These are phyloP conservation scores for Ascochyta pisi DNA, from an alignment of 2,329 filamentous ascomycete genomes.

Conservation along the genomic window DNA sequence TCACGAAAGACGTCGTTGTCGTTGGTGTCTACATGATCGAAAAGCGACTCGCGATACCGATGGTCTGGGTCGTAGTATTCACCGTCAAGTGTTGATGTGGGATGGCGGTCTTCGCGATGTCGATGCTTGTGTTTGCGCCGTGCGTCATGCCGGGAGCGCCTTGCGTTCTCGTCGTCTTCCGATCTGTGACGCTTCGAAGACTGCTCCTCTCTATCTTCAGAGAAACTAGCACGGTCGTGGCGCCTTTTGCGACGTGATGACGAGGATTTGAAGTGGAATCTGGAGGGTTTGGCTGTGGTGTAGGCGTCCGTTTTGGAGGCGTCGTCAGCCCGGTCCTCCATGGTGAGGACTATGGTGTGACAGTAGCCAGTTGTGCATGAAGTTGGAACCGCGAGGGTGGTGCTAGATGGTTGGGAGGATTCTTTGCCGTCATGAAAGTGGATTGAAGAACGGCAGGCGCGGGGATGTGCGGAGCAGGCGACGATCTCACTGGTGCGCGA, in stretches of 20 bases:
- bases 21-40: constrained; percentile 34
- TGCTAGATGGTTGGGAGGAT: neutral
- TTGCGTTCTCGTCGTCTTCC: constrained; percentile 15
- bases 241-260: constrained; percentile 30
- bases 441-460: constrained; percentile 7
- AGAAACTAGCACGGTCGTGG: constrained; percentile 20
- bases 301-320: constrained; percentile 30
- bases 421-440: neutral
- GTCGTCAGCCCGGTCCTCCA: constrained; percentile 40
- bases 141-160: constrained; percentile 18
- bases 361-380: constrained; percentile 27
- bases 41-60: constrained; percentile 43
- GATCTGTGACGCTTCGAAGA: constrained; percentile 25
- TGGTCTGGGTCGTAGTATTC: constrained; percentile 42
- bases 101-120: constrained; percentile 28
- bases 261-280: constrained; percentile 50
- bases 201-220: constrained; percentile 8
- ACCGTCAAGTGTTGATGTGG: constrained; percentile 37
- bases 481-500: constrained; percentile 36
- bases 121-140: constrained; percentile 29
- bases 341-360: constrained; percentile 24
- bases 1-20: constrained; percentile 80
- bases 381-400: neutral
- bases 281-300: constrained; percentile 38
- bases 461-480: constrained; percentile 35